These are phyloP conservation scores for Blastobotrys indianensis DNA, from an alignment of 1,139 yeast genomes.

Conservation along the genomic window DNA sequence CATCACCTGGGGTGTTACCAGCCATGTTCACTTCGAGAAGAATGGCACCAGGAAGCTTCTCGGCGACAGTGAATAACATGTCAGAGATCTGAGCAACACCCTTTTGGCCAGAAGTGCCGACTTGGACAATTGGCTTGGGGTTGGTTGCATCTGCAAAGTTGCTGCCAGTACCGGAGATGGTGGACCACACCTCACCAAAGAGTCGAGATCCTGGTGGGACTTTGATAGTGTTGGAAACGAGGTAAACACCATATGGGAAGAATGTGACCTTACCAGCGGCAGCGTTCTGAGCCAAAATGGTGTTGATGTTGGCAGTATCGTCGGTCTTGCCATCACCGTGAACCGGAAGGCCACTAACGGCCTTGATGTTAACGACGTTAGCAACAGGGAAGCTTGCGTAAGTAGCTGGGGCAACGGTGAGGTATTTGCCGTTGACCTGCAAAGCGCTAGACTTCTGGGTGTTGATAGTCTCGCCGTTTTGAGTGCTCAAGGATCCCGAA, in stretches of 20 bases:
- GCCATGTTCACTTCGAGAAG: conserved; percentile 14
- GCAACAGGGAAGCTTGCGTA: conserved; percentile 7
- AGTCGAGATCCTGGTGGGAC: conserved; percentile 15
- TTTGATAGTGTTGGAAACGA: conserved; percentile 11
- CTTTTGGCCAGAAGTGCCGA: conserved; percentile 12
- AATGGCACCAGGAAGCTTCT: conserved; percentile 12
- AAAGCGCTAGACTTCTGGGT: conserved; percentile 6
- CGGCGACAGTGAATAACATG: conserved; percentile 13
- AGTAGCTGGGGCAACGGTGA: conserved; percentile 10
- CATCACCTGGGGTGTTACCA: conserved; percentile 6
- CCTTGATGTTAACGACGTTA: conserved; percentile 11
- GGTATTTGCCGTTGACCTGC: conserved; percentile 4
- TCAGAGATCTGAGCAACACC: conserved; percentile 15
- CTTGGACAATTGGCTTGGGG: conserved; percentile 12
- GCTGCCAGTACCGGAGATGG: conserved; percentile 11
- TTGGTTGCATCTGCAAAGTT: conserved; percentile 8
- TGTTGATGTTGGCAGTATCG: conserved; percentile 13
- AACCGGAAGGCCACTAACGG: conserved; percentile 7
- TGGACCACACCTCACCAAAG: conserved; percentile 16
- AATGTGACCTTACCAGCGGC: conserved; percentile 11
- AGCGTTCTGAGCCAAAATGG: conserved; percentile 4
- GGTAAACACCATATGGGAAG: conserved; percentile 14
- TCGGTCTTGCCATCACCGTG: conserved; percentile 15
- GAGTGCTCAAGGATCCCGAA: background rate
- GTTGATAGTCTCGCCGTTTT: background rate